A percentile compares a stretch with the other conserved stretches of the same genome.
phyloP scores from a whole-genome alignment of 2,329 filamentous ascomycete species.

The Ascochyta clinopodiicola region DNA sequence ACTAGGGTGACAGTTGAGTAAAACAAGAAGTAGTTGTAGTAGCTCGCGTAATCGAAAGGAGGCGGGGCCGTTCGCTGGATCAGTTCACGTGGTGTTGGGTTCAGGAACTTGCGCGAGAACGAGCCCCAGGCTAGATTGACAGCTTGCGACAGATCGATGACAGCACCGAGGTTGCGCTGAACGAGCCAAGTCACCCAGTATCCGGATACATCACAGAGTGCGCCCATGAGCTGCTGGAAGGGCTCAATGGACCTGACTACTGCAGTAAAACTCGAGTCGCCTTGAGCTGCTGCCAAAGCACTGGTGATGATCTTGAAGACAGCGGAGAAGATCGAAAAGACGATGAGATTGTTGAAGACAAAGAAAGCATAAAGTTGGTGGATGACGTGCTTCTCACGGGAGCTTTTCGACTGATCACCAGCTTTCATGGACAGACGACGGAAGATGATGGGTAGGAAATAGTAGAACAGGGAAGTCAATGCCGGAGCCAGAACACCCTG shows the following conservation, averaged over 20 bases:
- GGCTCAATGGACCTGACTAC: conserved; percentile 71
- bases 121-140: conserved; percentile 85
- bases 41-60: conserved; percentile 91
- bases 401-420: conserved; percentile 90
- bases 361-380: conserved; percentile 94
- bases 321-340: conserved; percentile 91
- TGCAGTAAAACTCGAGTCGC: conserved; percentile 64
- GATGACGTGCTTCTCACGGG: conserved; percentile 88
- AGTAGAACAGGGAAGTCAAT: conserved; percentile 84
- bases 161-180: conserved; percentile 89
- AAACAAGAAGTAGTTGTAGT: conserved; percentile 98
- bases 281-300: conserved; percentile 53
- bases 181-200: conserved; percentile 84
- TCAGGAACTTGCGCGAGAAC: conserved; percentile 81
- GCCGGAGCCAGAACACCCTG: conserved; percentile 92
- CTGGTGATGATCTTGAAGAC: conserved; percentile 71
- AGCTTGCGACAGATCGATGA: conserved; percentile 90
- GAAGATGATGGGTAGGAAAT: conserved; percentile 89
- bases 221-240: conserved; percentile 69
- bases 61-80: conserved; percentile 94
- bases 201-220: conserved; percentile 80
- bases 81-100: conserved; percentile 85
- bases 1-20: conserved; percentile 89
- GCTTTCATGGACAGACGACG: conserved; percentile 81
- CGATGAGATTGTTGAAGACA: conserved; percentile 93